Evolutionary conservation across 108 stramenopile genomes (phyloP), one percentile per base, ranked within the genome.

Genomic region (Nitzschia inconspicua): DNA sequence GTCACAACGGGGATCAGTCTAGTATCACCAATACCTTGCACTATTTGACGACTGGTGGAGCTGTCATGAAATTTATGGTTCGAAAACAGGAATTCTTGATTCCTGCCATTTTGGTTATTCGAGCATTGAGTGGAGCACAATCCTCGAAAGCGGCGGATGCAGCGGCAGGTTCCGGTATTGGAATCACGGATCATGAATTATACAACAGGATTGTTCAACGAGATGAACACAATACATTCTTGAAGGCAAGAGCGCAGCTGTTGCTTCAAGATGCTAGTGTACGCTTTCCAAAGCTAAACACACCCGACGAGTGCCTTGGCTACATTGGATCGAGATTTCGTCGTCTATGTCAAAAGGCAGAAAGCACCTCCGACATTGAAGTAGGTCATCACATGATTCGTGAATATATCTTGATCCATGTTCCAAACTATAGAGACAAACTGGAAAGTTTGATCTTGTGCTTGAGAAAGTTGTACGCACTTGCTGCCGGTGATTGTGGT

Each of bases 1-100:
- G 88, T n/a, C 63, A 77, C 56, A 84, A 75, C 59, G 93, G 86
- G 18, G 89, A 91, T 49, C 91, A 96, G 73, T 82, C 85, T 10
- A 88, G 91, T 31, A 67, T 91, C 55, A 98, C 97, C 26, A 93
- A 96, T 41, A 98, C 97, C 1, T 52, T 98, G 23, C 98, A 99
- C 67, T 97, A 98, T 69, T 62, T 98, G 26, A 85, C 89, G 4
- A 94, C 91, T 13, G 98, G 98, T 16, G 91, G 88, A n/a, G 93
- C 91, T n/a, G 93, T 76, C 8, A 52, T 99, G 27, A 89, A 91
- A 40, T 94, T 98, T 63, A 70, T 79, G 1, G 85, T 88, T 3
- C 53, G 90, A 32, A 97, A 97, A 63, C 93, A 95, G 56, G 97
- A 98, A 71, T 96, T 96, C 69, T 65, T 99, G 27, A 69, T 99